Conservation (phyloP, 1,284 basidiomycete species). For the Boletus mariae region DNA sequence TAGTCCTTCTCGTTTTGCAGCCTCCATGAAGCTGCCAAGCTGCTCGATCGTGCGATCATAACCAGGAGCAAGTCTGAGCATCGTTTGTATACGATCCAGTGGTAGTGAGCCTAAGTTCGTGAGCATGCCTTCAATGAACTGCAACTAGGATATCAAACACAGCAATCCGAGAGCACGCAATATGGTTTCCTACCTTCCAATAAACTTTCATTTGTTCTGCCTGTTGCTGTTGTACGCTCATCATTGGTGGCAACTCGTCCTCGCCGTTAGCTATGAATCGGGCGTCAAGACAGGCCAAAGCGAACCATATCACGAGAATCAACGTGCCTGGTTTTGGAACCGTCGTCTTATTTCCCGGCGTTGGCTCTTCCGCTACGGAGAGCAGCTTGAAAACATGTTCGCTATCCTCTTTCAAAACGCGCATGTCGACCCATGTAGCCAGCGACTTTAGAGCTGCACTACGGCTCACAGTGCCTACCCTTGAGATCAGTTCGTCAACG, state of each 20-base stretch:
- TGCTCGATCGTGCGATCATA: slow-evolving; percentile 79
- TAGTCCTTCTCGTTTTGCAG: slow-evolving; percentile 70
- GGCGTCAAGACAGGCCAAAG: slow-evolving; percentile 5
- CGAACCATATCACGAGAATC: not conserved
- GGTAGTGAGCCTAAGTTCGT: slow-evolving; percentile 74
- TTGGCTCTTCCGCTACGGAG: slow-evolving; percentile 52
- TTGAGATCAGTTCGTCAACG: slow-evolving; percentile 59
- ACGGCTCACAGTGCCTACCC: slow-evolving; percentile 63
- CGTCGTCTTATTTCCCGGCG: slow-evolving; percentile 20
- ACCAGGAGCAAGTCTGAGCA: slow-evolving; percentile 76
- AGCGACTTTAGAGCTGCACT: slow-evolving; percentile 68
- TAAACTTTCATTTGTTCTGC: slow-evolving; percentile 81
- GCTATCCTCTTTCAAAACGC: slow-evolving; percentile 69
- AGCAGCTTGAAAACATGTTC: slow-evolving; percentile 59
- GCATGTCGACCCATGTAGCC: slow-evolving; percentile 79
- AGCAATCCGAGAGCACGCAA: not conserved
- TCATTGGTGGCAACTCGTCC: slow-evolving; percentile 50
- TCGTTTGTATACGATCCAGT: slow-evolving; percentile 75
- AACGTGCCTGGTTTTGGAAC: slow-evolving; percentile 35
- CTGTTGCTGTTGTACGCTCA: slow-evolving; percentile 69
- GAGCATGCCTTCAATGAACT: slow-evolving; percentile 84
- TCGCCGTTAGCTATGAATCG: slow-evolving; percentile 23
- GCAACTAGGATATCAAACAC: slow-evolving; percentile 8
- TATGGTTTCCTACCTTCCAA: slow-evolving; percentile 67
- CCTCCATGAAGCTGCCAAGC: slow-evolving; percentile 72